Base-by-base conservation (phyloP, 371 early-diverging fungal genomes). In the Spraguea lophii region DNA sequence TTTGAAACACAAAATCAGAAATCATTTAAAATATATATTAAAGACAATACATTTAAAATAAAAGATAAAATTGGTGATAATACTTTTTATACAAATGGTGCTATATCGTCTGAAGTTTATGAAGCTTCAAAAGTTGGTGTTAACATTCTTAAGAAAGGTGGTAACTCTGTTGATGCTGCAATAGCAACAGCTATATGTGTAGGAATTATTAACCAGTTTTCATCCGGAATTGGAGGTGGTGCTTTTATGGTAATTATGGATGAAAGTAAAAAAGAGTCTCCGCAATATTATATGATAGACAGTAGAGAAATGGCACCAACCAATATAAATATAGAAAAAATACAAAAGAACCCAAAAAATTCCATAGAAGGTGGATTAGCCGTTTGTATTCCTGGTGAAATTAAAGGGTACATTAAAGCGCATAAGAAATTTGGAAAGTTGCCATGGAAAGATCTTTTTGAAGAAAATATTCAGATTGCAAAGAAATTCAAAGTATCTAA, bases 221-320 rank as follows among this genome's bases (percentile, higher is more conserved):
- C 86, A 10, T 78, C 85, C n/a, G 98, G 98, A 43, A 83, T 86
- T 35, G 88, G 90, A 20, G 88, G 86, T 2, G 97, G 97, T 30
- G 97, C 94, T 2, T 91, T 95, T 67, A 80, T 91, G 80, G 65
- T 88, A 15, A 73, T 91, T 15, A 78, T 86, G 20, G 58, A 73
- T 2, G 65, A 76, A 24, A 69, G 76, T 44, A 2, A 23, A n/a
- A 35, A 46, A 1, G 44, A 49, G 9, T 3, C 10, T 2, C 2
- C 32, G 21, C 43, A 53, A 3, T 10, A 19, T 6, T 21, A 30
- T 17, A 19, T 15, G 2, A 36, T 59, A 22, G 48, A 42, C n/a
- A 51, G 56, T 82, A 32, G 98, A 40, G 98, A 97, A 70, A 74
- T 71, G 0, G 92, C 95, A 0, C 88, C 90, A 3, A 66, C 57